Base-by-base conservation (phyloP, 2,329 filamentous ascomycete genomes). In the Colletotrichum lupini region DNA sequence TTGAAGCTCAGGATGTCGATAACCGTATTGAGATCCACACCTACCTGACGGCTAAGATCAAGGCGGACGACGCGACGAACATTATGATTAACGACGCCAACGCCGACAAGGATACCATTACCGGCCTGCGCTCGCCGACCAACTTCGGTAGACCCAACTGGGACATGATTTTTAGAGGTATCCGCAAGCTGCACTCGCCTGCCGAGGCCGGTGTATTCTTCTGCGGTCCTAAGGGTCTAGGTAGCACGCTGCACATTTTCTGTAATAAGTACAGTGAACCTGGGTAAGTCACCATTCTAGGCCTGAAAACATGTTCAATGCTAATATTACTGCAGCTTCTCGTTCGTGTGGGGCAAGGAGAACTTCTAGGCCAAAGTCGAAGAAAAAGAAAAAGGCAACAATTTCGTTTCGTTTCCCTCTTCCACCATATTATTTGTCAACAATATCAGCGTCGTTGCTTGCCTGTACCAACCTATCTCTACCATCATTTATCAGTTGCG, bases 41-140 rank as follows among this genome's bases (percentile, higher is more conserved):
- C 1, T 97, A 97, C 81, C 88, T 97, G 70, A 97, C 94, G 3
- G 94, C 94, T 78, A 95, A 93, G 87, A 95, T 96, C 85, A 95
- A 95, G 86, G 89, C 91, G 30, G 93, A 95, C 81, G 94, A 96
- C 79, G 94, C 94, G 62, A 95, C 93, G 58, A 96, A 97, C 84
- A 96, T 97, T 85, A 96, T 96, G 93, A 95, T 96, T 87, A 95
- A 96, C 85, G 93, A 95, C 78, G 93, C 92, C 81, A 94, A 95
- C 79, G 92, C 93, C 76, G 93, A 96, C 81, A 93, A 93, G 82
- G 94, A 97, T 81, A 91, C 94, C 78, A 95, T 97, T 80, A 97
- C 94, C 0, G 94, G 94, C 67, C 88, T 97, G 35, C 89, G 93
- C 61, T 92, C 93, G 67, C 94, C 94, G 24, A 97, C 94, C 56